These are phyloP conservation scores for Tolypocladium paradoxum DNA, from an alignment of 2,329 filamentous ascomycete genomes.

Conservation along the genomic window DNA sequence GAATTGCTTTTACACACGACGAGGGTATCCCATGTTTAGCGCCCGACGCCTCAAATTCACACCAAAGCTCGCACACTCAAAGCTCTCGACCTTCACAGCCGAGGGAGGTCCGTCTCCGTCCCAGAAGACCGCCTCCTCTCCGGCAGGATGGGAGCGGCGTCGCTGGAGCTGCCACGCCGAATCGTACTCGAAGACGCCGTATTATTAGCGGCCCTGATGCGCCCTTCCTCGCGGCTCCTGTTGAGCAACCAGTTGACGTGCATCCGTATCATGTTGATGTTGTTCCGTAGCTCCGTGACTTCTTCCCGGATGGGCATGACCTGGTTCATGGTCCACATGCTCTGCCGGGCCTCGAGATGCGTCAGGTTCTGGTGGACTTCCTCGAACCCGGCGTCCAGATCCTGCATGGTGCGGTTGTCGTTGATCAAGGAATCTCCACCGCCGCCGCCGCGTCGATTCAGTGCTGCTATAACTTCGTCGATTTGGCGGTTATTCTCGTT, in stretches of 20 bases:
- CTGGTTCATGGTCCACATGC: slow-evolving; percentile 51
- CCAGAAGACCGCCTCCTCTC: slow-evolving; percentile 27
- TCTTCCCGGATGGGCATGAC: slow-evolving; percentile 51
- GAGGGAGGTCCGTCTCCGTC: slow-evolving; percentile 25
- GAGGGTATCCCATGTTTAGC: neutral
- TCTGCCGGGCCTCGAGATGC: slow-evolving; percentile 49
- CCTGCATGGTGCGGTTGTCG: slow-evolving; percentile 34
- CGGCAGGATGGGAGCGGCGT: slow-evolving; percentile 15
- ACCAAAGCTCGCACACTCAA: no score
- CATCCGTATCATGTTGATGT: slow-evolving; percentile 47
- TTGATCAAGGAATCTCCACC: slow-evolving; percentile 31
- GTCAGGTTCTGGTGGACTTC: slow-evolving; percentile 45
- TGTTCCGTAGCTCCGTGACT: slow-evolving; percentile 48
- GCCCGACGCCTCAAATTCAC: neutral
- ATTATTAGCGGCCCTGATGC: slow-evolving; percentile 25
- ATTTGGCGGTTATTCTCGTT: slow-evolving; percentile 21
- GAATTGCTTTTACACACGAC: neutral
- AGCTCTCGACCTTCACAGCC: slow-evolving; percentile 15
- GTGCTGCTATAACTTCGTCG: slow-evolving; percentile 27
- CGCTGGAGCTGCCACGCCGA: slow-evolving; percentile 19
- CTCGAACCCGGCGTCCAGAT: slow-evolving; percentile 36
- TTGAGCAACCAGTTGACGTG: slow-evolving; percentile 49
- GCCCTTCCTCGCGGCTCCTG: slow-evolving; percentile 36
- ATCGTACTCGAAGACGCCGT: slow-evolving; percentile 18
- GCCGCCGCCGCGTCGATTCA: slow-evolving; percentile 18